Percentiles rank a stretch among this genome's conserved stretches.
Conservation (phyloP, 2,329 filamentous ascomycete genomes). For the Aspergillus spinulosporus region DNA sequence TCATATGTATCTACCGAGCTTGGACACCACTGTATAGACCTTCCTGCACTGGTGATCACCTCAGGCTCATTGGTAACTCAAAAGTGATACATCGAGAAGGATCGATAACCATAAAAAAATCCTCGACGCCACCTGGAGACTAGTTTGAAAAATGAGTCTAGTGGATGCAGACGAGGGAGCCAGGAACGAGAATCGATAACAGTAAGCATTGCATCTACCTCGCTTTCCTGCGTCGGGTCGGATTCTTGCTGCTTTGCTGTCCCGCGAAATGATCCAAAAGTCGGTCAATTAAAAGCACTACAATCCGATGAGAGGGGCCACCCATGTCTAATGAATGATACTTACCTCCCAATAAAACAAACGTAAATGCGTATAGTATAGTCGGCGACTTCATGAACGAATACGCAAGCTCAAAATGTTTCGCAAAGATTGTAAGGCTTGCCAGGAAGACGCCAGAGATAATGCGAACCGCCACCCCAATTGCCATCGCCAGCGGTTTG, state of each 20-base stretch:
- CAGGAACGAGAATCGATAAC: not conserved
- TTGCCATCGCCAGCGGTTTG: slow-evolving; percentile 21
- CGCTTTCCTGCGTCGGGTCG: slow-evolving; percentile 28
- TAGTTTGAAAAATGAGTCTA: not conserved
- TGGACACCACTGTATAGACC: slow-evolving; percentile 1
- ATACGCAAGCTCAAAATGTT: slow-evolving; percentile 37
- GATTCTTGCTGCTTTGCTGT: slow-evolving; percentile 25
- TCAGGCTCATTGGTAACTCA: slow-evolving; percentile 6
- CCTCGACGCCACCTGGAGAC: not conserved
- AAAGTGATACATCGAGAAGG: slow-evolving; percentile 13
- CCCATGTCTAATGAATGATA: slow-evolving; percentile 1
- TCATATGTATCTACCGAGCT: slow-evolving; percentile 11
- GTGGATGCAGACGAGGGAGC: not conserved
- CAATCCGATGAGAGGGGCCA: slow-evolving; percentile 19
- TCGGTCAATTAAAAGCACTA: slow-evolving; percentile 38
- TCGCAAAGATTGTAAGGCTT: slow-evolving; percentile 32
- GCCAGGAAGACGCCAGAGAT: slow-evolving; percentile 32
- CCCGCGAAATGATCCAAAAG: slow-evolving; percentile 33
- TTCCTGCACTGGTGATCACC: slow-evolving; percentile 7
- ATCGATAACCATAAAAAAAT: slow-evolving; percentile 11
- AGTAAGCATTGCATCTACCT: slow-evolving; percentile 18
- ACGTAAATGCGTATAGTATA: slow-evolving; percentile 39
- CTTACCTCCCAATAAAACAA: slow-evolving; percentile 35
- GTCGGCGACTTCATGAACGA: slow-evolving; percentile 43
- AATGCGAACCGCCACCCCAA: slow-evolving; percentile 32